Evolutionary conservation across 177 flowering plant genomes (phyloP).

Genomic region (Vitis hybrid): DNA sequence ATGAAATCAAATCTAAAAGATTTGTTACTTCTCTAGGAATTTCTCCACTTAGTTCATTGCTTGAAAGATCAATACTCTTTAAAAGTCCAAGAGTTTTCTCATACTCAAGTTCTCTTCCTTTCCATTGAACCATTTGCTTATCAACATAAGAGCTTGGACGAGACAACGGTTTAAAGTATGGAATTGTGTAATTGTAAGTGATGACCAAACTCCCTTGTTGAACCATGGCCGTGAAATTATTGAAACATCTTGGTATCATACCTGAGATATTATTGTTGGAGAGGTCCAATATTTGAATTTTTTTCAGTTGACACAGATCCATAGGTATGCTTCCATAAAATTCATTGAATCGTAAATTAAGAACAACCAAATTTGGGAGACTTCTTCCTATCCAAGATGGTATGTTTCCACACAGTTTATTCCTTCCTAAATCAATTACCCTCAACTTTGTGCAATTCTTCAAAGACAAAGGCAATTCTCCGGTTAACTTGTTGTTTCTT

Average conservation of each 20-base stretch:
- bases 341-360: conserved; percentile 10
- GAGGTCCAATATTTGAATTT: conserved; percentile 19
- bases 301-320: neutral
- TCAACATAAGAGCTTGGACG: neutral
- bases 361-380: conserved; percentile 3
- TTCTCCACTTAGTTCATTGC: conserved; percentile 20
- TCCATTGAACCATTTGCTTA: conserved; percentile 14
- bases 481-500: conserved; percentile 1
- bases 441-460: neutral
- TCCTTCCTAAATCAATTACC: conserved; percentile 12
- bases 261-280: conserved; percentile 19
- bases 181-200: neutral
- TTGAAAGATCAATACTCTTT: conserved; percentile 25
- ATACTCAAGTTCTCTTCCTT: conserved; percentile 14
- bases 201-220: neutral
- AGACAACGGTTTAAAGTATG: neutral
- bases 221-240: conserved; percentile 4
- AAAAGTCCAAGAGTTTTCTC: conserved; percentile 2
- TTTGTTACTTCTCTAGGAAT: conserved; percentile 16
- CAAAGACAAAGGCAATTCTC: conserved; percentile 13
- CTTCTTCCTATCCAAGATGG: conserved; percentile 18
- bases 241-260: conserved; percentile 16
- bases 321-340: conserved; percentile 21
- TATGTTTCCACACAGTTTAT: conserved; percentile 9
- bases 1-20: neutral